phyloP scores from a whole-genome alignment of 179 eudicot genomes.

The Dionaea muscipula region DNA sequence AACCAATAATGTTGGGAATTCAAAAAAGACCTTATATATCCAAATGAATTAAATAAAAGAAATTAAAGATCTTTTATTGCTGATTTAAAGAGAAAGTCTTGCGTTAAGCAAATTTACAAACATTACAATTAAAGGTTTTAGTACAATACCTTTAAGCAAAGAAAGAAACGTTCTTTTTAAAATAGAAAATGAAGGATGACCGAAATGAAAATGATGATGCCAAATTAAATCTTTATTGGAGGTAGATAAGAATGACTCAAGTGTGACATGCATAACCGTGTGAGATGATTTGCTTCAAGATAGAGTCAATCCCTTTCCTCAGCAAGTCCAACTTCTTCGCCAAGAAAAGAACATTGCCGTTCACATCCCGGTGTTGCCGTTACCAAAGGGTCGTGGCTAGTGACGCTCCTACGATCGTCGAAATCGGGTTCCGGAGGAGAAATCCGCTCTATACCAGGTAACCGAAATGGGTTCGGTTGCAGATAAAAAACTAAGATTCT shows the following conservation, averaged over 20 bases:
- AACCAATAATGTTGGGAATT: background rate
- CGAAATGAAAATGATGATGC: background rate
- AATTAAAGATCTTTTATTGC: background rate
- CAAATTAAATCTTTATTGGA: background rate
- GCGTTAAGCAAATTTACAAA: background rate
- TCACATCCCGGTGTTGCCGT: too few relatives aligned
- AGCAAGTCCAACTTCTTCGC: constrained; percentile 6
- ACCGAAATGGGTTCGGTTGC: too few relatives aligned
- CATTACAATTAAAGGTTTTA: too few relatives aligned
- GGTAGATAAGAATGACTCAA: background rate
- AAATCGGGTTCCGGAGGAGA: too few relatives aligned
- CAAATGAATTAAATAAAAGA: constrained; percentile 2
- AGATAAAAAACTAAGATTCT: too few relatives aligned
- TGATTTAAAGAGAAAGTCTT: constrained; percentile 2
- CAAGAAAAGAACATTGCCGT: too few relatives aligned
- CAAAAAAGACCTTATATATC: background rate
- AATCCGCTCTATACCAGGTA: too few relatives aligned
- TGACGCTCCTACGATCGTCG: too few relatives aligned
- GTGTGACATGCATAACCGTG: too few relatives aligned
- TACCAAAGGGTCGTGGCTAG: too few relatives aligned
- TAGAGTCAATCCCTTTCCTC: background rate
- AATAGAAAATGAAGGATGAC: background rate
- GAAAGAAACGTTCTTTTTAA: background rate
- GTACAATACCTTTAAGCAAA: background rate
- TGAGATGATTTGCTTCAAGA: background rate